These are phyloP conservation scores for Oleoguttula mirabilis DNA, from an alignment of 495 filamentous ascomycete genomes.

Conservation along the genomic window DNA sequence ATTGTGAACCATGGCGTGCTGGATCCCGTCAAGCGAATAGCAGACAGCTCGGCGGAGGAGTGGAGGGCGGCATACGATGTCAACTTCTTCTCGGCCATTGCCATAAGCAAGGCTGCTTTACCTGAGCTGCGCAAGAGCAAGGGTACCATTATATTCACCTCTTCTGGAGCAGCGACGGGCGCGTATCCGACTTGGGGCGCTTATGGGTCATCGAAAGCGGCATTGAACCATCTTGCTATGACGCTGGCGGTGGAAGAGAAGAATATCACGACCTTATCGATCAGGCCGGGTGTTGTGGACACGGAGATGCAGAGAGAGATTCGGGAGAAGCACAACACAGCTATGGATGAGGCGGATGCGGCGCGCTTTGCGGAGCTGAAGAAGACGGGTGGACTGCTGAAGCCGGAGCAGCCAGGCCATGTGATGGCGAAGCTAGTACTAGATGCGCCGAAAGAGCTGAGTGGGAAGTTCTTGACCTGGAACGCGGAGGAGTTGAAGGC, in stretches of 20 bases:
- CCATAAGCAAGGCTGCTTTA: constrained; percentile 60
- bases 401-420: constrained; percentile 71
- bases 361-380: constrained; percentile 59
- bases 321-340: constrained; percentile 51
- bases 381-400: constrained; percentile 54
- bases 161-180: constrained; percentile 41
- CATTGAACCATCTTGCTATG: constrained; percentile 65
- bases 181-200: constrained; percentile 64
- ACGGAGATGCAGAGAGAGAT: constrained; percentile 88
- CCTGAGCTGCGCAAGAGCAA: constrained; percentile 50
- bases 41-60: constrained; percentile 48
- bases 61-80: constrained; percentile 70
- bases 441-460: constrained; percentile 50
- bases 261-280: constrained; percentile 52
- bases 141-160: constrained; percentile 30
- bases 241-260: constrained; percentile 72
- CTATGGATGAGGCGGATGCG: constrained; percentile 53
- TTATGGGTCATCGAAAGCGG: constrained; percentile 82
- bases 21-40: constrained; percentile 62
- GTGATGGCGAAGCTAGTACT: constrained; percentile 72
- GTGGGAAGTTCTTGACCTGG: constrained; percentile 66
- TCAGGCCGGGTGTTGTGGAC: constrained; percentile 78
- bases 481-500: constrained; percentile 49
- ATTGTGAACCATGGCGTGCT: constrained; percentile 82
- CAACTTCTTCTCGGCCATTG: constrained; percentile 72